Evolutionary conservation across 768 basidiomycete genomes (phyloP), one percentile per base, ranked within the genome.

Genomic region (Royoungia palumana): DNA sequence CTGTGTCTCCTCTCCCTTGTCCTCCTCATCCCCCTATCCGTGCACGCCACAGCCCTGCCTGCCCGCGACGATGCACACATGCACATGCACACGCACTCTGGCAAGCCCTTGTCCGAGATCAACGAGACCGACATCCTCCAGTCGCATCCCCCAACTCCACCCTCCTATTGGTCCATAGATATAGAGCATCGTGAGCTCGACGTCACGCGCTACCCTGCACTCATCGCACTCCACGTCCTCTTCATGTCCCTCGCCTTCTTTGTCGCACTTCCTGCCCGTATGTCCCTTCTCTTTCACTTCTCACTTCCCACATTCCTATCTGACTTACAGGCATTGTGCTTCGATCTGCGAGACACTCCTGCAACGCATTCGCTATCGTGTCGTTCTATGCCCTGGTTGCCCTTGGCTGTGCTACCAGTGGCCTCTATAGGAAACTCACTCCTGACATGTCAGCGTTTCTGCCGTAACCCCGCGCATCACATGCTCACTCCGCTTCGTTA

Each of bases 101-200:
- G 61, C 1, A 74, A 73, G 5, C 83, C 85, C 13, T 54, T 81
- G 21, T 55, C 75, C n/a, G 71, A 77, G 50, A 72, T 94, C 47
- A 89, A 94, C 65, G 93, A 94, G 63, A 86, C 87, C 0, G 81
- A 86, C 46, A 70, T 93, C 41, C 71, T 80, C 27, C 63, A 79
- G 55, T 68, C 72, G 47, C 90, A 94, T 63, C 63, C 72, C 0
- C 82, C 83, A 0, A 87, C 85, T 0, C 88, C 88, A 0, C 81
- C 84, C 0, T 92, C 90, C 3, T 95, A 92, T 66, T 91, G 82
- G 67, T 83, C 87, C 13, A 78, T 86, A 55, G 93, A 94, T 65
- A 78, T 83, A 63, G 82, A 87, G 30, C 74, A 77, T 41, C 65
- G 62, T 7, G 77, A 73, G 47, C 61, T 67, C 9, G 67, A 67